phyloP scores from a whole-genome alignment of 2,329 filamentous ascomycete genomes.

The Arachnopeziza araneosa region DNA sequence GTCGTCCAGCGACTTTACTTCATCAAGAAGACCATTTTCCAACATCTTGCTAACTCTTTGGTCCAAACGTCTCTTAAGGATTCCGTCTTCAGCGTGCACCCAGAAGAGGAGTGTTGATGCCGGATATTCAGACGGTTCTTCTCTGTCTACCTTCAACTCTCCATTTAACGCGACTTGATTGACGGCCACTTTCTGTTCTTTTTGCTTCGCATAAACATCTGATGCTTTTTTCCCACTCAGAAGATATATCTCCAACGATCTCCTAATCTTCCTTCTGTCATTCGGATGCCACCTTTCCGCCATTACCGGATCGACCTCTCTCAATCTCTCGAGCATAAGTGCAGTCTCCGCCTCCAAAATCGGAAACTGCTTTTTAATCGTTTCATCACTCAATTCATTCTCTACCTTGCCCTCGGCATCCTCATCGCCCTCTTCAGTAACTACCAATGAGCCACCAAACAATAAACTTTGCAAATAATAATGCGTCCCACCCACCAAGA shows the following conservation, averaged over 20 bases:
- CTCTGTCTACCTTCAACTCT: not conserved
- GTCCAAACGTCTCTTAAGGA: constrained; percentile 66
- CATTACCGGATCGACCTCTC: constrained; percentile 82
- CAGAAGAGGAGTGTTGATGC: constrained; percentile 61
- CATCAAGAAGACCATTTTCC: constrained; percentile 54
- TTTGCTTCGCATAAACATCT: constrained; percentile 78
- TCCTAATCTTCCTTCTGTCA: constrained; percentile 80
- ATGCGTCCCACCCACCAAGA: constrained; percentile 89
- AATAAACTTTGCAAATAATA: constrained; percentile 91
- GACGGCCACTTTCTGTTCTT: constrained; percentile 30
- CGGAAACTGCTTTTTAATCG: constrained; percentile 48
- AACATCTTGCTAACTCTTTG: constrained; percentile 82
- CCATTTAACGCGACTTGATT: constrained; percentile 17
- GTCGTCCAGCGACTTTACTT: constrained; percentile 49
- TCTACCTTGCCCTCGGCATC: not conserved
- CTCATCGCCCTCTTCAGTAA: constrained; percentile 23
- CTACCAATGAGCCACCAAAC: constrained; percentile 59
- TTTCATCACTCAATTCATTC: constrained; percentile 27
- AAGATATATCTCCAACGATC: constrained; percentile 86
- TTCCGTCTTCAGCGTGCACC: constrained; percentile 70
- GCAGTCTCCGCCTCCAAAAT: constrained; percentile 69
- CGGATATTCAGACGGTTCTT: not conserved
- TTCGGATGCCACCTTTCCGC: constrained; percentile 91
- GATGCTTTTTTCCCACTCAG: constrained; percentile 77
- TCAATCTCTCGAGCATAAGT: constrained; percentile 65